Evolutionary conservation across 768 basidiomycete genomes (phyloP).

Genomic region (Porphyrellus cyaneotinctus): DNA sequence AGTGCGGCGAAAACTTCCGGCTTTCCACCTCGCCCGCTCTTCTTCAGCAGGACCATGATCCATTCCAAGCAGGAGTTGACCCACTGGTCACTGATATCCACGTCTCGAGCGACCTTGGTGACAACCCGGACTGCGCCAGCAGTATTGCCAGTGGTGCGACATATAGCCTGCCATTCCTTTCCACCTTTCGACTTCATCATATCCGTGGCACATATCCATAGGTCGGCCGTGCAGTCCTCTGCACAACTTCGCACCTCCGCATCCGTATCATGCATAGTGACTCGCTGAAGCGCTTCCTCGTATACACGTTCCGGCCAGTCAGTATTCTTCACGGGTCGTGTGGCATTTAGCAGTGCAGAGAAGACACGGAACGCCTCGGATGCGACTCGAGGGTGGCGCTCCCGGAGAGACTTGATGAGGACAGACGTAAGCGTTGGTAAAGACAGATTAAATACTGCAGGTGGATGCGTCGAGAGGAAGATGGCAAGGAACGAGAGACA

Average conservation of each 20-base stretch:
- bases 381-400: conserved; percentile 85
- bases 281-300: conserved; percentile 61
- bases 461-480: conserved; percentile 69
- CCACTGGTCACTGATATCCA: conserved; percentile 71
- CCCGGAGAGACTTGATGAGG: conserved; percentile 67
- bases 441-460: conserved; percentile 52
- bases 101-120: conserved; percentile 74
- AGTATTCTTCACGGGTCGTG: conserved; percentile 60
- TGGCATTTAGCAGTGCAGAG: conserved; percentile 72
- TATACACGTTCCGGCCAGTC: conserved; percentile 76
- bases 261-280: conserved; percentile 83
- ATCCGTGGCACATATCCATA: conserved; percentile 86
- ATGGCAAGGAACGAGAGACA: conserved; percentile 81
- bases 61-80: conserved; percentile 76
- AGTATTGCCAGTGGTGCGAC: conserved; percentile 64
- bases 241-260: conserved; percentile 83
- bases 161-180: conserved; percentile 79
- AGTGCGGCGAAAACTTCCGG: conserved; percentile 76
- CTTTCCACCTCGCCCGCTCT: conserved; percentile 76
- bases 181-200: conserved; percentile 56
- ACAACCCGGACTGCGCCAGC: conserved; percentile 79
- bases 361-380: conserved; percentile 87
- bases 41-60: conserved; percentile 68
- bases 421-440: conserved; percentile 70
- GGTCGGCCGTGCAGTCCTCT: conserved; percentile 76